phyloP scores from a whole-genome alignment of 805 yeast species.

The Lipomyces oligophaga region DNA sequence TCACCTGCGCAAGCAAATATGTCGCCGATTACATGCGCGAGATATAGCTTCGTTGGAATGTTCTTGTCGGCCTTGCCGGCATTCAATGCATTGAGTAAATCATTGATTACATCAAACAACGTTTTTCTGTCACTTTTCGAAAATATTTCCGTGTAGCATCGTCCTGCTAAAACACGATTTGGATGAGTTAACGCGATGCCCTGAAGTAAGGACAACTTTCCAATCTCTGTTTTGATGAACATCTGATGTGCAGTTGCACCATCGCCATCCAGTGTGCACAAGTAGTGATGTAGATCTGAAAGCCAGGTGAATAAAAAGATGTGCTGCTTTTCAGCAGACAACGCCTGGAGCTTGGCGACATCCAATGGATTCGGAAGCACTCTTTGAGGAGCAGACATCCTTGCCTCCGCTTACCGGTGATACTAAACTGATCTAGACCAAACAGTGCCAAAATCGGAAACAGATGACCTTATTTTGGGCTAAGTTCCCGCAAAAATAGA shows the following conservation, averaged over 20 bases:
- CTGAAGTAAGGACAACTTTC: conserved; percentile 12
- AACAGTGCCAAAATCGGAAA: neutral
- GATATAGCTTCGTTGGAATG: conserved; percentile 33
- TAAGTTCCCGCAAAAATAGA: too few species aligned
- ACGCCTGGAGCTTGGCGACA: conserved; percentile 7
- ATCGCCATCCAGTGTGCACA: conserved; percentile 17
- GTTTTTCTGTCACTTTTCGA: conserved; percentile 25
- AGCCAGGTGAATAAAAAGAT: conserved; percentile 23
- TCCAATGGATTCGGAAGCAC: conserved; percentile 19
- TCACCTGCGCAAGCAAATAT: conserved; percentile 34
- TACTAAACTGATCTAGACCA: too few species aligned
- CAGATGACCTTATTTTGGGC: neutral
- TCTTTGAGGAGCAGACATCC: neutral
- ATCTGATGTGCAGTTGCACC: conserved; percentile 29
- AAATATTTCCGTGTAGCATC: conserved; percentile 23
- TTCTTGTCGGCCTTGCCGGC: conserved; percentile 34
- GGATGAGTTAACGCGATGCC: conserved; percentile 19
- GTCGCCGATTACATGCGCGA: conserved; percentile 32
- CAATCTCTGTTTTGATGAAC: conserved; percentile 25
- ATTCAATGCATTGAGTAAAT: conserved; percentile 26
- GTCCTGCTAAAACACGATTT: conserved; percentile 20
- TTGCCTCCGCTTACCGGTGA: neutral
- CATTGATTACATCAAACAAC: conserved; percentile 34
- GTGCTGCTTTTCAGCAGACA: conserved; percentile 24
- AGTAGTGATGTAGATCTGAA: conserved; percentile 19